Conservation (phyloP, 306 rosid genomes). For the Comarum palustre region DNA sequence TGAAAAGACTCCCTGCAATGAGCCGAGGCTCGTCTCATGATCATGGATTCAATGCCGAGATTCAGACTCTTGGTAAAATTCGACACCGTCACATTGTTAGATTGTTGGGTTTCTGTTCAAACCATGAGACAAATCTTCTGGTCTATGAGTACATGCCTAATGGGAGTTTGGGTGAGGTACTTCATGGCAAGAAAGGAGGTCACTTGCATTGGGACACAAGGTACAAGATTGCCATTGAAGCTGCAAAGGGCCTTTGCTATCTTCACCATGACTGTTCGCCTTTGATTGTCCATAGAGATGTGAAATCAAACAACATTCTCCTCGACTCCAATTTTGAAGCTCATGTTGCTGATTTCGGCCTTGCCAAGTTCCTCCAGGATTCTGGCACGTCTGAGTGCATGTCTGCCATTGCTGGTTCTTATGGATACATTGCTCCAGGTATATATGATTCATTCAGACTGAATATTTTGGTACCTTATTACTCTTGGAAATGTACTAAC, state of each 20-base stretch:
- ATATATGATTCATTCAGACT: slow-evolving; percentile 18
- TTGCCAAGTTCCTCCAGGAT: slow-evolving; percentile 95
- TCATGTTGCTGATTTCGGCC: slow-evolving; percentile 98
- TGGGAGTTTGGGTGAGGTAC: slow-evolving; percentile 94
- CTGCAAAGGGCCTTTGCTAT: slow-evolving; percentile 98
- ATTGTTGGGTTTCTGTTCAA: slow-evolving; percentile 85
- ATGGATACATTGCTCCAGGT: slow-evolving; percentile 99
- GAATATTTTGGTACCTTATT: slow-evolving; percentile 3
- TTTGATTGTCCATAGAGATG: slow-evolving; percentile 84
- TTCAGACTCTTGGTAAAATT: slow-evolving; percentile 87
- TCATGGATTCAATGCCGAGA: slow-evolving; percentile 97
- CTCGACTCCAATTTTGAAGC: slow-evolving; percentile 83
- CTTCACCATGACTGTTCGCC: slow-evolving; percentile 97
- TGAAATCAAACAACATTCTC: slow-evolving; percentile 93
- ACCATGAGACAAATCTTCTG: slow-evolving; percentile 89
- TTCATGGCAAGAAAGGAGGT: slow-evolving; percentile 96
- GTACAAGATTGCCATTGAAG: slow-evolving; percentile 82
- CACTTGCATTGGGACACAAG: slow-evolving; percentile 90
- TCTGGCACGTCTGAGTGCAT: slow-evolving; percentile 98
- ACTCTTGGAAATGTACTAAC: slow-evolving; percentile 21
- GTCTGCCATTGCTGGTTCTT: slow-evolving; percentile 99
- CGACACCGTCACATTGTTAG: slow-evolving; percentile 92
- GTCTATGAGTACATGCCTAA: slow-evolving; percentile 97
- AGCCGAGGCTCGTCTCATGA: slow-evolving; percentile 90
- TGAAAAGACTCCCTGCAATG: slow-evolving; percentile 87